Conservation (phyloP, 441 rosid species). For the Populus hybrid region DNA sequence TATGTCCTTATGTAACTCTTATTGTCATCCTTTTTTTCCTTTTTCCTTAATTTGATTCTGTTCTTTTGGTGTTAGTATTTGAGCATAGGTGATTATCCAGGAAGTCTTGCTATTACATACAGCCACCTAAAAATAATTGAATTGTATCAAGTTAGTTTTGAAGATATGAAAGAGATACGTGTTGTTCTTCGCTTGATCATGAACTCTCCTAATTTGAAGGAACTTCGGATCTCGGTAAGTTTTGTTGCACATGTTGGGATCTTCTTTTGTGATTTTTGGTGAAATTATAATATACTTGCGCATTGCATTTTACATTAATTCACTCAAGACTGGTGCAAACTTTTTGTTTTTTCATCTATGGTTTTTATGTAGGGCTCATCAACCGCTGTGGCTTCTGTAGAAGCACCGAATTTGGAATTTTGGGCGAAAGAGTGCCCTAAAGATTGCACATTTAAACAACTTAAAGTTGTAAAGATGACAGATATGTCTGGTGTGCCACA, state of each 20-base stretch:
- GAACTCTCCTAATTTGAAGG: constrained; percentile 76
- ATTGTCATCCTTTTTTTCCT: not conserved
- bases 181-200: constrained; percentile 81
- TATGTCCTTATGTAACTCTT: not conserved
- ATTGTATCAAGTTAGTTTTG: constrained; percentile 84
- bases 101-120: constrained; percentile 55
- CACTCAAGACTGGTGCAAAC: not conserved
- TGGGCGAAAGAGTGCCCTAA: constrained; percentile 51
- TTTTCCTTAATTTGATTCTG: not conserved
- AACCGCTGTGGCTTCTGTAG: constrained; percentile 43
- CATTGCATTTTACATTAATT: not conserved
- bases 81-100: constrained; percentile 80
- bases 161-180: constrained; percentile 75
- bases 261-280: constrained; percentile 13
- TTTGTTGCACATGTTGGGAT: not conserved
- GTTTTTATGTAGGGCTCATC: constrained; percentile 54
- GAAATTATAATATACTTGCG: not conserved
- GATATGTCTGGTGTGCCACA: constrained; percentile 65
- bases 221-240: constrained; percentile 78
- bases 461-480: constrained; percentile 60
- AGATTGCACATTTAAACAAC: constrained; percentile 51
- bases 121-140: constrained; percentile 59
- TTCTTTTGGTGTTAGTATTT: constrained; percentile 50
- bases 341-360: not conserved
- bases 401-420: constrained; percentile 55